Evolutionary conservation across 2,329 filamentous ascomycete species (phyloP).

Genomic region (Paraphaeosphaeria sporulosa): DNA sequence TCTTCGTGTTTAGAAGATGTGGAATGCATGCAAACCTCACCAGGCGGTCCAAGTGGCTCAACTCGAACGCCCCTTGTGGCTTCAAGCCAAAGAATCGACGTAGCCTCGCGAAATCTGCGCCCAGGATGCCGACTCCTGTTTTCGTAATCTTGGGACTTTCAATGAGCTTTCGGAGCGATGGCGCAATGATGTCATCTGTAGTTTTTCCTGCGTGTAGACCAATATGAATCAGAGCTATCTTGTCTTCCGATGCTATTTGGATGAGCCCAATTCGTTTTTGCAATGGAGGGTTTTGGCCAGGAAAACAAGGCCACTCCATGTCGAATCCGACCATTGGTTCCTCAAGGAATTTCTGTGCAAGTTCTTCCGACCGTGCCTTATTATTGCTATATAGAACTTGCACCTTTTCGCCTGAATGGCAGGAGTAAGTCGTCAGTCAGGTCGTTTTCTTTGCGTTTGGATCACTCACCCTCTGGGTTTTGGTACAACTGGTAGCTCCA

Average conservation of each 20-base stretch:
- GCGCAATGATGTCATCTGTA: conserved; percentile 68
- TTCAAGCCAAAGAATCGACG: conserved; percentile 70
- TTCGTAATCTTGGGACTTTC: conserved; percentile 76
- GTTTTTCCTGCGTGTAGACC: conserved; percentile 61
- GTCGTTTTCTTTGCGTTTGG: neutral
- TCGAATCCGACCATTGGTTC: conserved; percentile 85
- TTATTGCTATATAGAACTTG: conserved; percentile 80
- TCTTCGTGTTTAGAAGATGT: conserved; percentile 44
- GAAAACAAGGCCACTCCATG: conserved; percentile 76
- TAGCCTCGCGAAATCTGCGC: conserved; percentile 69
- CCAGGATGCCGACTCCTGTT: conserved; percentile 75
- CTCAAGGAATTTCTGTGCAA: conserved; percentile 70
- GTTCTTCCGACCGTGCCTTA: conserved; percentile 70
- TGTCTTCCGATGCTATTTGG: conserved; percentile 79
- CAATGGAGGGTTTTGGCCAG: conserved; percentile 56
- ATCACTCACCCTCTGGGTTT: conserved; percentile 49
- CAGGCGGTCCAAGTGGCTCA: conserved; percentile 82
- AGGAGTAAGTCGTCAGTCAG: neutral
- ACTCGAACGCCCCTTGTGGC: conserved; percentile 74
- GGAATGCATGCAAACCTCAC: conserved; percentile 70
- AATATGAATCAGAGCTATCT: conserved; percentile 83
- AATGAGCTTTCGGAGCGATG: conserved; percentile 74
- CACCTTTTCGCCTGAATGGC: conserved; percentile 56
- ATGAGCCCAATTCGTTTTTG: conserved; percentile 81
- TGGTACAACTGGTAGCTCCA: conserved; percentile 77